Evolutionary conservation across 2,329 filamentous ascomycete genomes (phyloP).

Genomic region (Paraphaeosphaeria minitans): DNA sequence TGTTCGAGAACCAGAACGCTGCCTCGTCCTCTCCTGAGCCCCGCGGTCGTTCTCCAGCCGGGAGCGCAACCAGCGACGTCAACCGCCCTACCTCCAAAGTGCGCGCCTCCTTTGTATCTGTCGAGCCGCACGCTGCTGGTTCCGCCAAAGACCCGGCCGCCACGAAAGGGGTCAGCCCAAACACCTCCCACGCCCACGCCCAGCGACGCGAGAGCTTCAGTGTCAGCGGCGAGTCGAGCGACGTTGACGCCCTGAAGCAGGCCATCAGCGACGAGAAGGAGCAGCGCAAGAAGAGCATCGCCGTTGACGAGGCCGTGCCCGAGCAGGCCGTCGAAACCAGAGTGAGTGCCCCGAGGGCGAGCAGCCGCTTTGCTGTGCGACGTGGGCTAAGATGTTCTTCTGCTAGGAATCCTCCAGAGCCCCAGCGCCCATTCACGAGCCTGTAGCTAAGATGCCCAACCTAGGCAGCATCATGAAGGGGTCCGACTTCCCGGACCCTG

Average conservation of each 20-base stretch:
- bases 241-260: conserved; percentile 46
- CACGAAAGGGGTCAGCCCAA: conserved; percentile 33
- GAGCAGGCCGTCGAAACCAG: conserved; percentile 50
- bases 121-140: conserved; percentile 38
- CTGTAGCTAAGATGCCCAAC: conserved; percentile 36
- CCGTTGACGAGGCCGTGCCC: conserved; percentile 47
- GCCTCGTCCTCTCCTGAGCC: conserved; percentile 47
- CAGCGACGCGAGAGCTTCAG: conserved; percentile 52
- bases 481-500: conserved; percentile 40
- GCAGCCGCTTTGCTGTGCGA: not conserved
- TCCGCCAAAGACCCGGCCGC: conserved; percentile 28
- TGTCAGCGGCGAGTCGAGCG: conserved; percentile 41
- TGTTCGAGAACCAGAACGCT: conserved; percentile 53
- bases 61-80: conserved; percentile 35
- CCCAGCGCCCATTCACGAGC: conserved; percentile 37
- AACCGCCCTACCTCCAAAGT: conserved; percentile 51
- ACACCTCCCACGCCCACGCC: conserved; percentile 35
- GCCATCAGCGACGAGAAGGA: conserved; percentile 49
- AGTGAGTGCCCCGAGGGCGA: conserved; percentile 2
- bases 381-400: not conserved
- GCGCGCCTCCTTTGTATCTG: conserved; percentile 55
- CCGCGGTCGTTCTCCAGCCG: conserved; percentile 52
- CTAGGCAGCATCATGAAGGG: conserved; percentile 45
- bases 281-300: conserved; percentile 43
- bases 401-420: conserved; percentile 39